Evolutionary conservation across 23 red algal species (phyloP).

Genomic region (Gracilaria domingensis): DNA sequence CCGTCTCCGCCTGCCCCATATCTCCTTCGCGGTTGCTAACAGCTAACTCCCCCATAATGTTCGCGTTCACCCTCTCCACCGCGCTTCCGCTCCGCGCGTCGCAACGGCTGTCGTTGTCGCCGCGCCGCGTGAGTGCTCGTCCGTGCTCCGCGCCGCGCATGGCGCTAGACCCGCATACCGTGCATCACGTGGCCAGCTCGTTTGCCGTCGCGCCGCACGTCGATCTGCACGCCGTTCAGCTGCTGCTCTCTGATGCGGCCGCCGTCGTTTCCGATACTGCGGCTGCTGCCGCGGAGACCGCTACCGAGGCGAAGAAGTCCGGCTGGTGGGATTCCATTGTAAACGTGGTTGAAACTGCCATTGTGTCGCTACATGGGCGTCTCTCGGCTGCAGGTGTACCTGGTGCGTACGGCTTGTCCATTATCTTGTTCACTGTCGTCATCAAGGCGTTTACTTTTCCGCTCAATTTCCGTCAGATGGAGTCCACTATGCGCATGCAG

Average conservation of each 20-base stretch:
- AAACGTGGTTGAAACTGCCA: constrained; percentile 71
- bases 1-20: background rate
- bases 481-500: constrained; percentile 96
- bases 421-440: constrained; percentile 93
- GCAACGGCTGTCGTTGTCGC: background rate
- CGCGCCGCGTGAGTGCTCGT: background rate
- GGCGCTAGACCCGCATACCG: constrained; percentile 53
- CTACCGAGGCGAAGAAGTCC: constrained; percentile 68
- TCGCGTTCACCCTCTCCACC: constrained; percentile 20
- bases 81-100: constrained; percentile 24
- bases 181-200: constrained; percentile 29
- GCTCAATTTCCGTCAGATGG: constrained; percentile 98
- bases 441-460: constrained; percentile 97
- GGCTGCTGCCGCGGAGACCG: constrained; percentile 27
- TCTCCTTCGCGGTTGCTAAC: background rate
- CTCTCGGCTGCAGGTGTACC: constrained; percentile 76
- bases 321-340: constrained; percentile 89
- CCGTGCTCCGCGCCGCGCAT: constrained; percentile 37
- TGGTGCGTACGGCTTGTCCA: constrained; percentile 89
- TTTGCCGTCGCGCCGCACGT: constrained; percentile 42
- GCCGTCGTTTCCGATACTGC: constrained; percentile 46
- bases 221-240: constrained; percentile 15
- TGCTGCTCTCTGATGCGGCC: constrained; percentile 55
- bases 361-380: constrained; percentile 69
- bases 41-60: constrained; percentile 32